Base-by-base conservation (phyloP, 2,329 filamentous ascomycete genomes). In the Emergomyces orientalis region DNA sequence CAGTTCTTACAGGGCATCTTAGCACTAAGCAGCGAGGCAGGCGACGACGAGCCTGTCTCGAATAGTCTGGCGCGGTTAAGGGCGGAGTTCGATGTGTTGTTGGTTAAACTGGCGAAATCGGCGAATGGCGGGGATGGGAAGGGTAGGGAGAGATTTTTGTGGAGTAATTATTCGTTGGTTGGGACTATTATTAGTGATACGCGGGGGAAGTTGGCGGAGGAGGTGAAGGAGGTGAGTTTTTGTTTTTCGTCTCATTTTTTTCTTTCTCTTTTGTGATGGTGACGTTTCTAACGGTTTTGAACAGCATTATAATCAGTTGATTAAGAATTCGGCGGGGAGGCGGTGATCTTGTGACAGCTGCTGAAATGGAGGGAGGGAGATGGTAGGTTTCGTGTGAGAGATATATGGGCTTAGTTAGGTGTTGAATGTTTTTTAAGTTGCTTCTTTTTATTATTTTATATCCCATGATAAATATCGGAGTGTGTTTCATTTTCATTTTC, bases 161-260 rank as follows among this genome's bases (percentile, higher is more conserved):
- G 89, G 72, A 99, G 97, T 73, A 99, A 99, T 74, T 97, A 96
- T 75, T 95, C 90, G 61, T 80, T 99, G 66, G 84, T 99, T n/a
- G 81, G 91, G 70, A 97, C 94, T 13, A 97, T 99, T 65, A 89
- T 99, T 67, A 86, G 88, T 71, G 88, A 52, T 80, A 73, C 56
- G 78, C 72, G 34, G 55, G 49, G 49, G 49, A 52, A 27, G 49
- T 32, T 52, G 49, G 49, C 49, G 49, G 27, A 32, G 25, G 49
- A 52, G 49, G 25, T 30, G 49, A 52, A 52, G 49, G 49, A 52
- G 49, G 49, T 52, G 49, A 52, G 49, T 52, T 52, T 17, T 52
- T 52, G 19, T 9, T 52, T 32, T 19, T 32, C 32, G 7, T 49
- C 8, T 2, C 19, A 30, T 52, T 17, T 32, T 32, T 19, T 19